Base-by-base conservation (phyloP, 441 rosid genomes). In the Gossypium aridum region DNA sequence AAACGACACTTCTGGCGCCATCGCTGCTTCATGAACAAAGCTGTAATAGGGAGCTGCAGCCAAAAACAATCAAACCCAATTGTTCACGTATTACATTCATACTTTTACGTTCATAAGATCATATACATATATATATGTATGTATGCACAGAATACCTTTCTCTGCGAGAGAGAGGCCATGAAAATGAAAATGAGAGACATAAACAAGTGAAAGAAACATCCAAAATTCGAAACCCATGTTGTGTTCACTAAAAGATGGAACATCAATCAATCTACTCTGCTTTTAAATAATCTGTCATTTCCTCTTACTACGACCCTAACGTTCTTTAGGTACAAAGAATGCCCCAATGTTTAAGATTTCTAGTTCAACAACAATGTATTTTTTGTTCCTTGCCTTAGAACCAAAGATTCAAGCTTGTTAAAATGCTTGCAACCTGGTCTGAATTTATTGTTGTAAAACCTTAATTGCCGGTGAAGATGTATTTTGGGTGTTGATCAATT, bases 11-110 rank as follows among this genome's bases (percentile, higher is more conserved):
- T 26, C 37, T 9, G 90, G 85, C 14, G 92, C 89, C 0, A 78
- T 63, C 0, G 70, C 72, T 70, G 90, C 89, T 56, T 84, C 87
- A 47, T 80, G 81, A 75, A 89, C 80, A 74, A 89, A 89, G n/a
- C 79, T 81, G 31, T 84, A 76, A 62, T 80, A 6, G 2, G 80
- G 88, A 76, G 83, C 89, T 89, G 77, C 68, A 77, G 8, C 9
- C 9, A 20, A 43, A 5, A n/a, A 25, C 8, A 9, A 14, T 14
- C 64, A 56, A 12, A 47, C 14, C 28, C 62, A 60, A 7, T 25
- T 54, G 13, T 51, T 9, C 16, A 26, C 31, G 55, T 22, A 7
- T 61, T 55, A 60, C 17, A 14, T 22, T 23, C 9, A 13, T 43
- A 25, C 34, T 43, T 12, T 45, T 56, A 39, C 70, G 20, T 16